phyloP scores from a whole-genome alignment of 108 stramenopile genomes.

The Cyclotella baltica region DNA sequence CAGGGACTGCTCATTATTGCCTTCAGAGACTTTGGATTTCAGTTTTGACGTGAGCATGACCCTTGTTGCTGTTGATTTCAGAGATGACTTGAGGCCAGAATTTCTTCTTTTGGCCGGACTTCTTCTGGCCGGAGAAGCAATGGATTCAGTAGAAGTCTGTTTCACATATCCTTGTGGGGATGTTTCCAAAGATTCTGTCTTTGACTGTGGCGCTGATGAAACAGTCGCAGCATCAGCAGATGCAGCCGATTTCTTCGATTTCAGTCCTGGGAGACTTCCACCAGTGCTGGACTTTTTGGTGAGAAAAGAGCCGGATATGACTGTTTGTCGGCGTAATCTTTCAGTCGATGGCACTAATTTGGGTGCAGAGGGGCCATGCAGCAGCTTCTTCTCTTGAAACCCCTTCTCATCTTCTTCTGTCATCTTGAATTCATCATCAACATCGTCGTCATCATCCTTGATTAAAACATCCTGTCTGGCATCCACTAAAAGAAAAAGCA shows the following conservation, averaged over 20 bases:
- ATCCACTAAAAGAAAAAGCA: background rate
- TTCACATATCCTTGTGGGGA: background rate
- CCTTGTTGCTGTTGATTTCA: background rate
- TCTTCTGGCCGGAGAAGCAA: background rate
- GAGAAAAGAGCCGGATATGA: background rate
- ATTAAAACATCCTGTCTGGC: background rate
- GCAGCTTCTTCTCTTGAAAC: background rate
- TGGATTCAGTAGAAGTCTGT: background rate
- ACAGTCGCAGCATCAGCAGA: no score
- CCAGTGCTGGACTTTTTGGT: no score
- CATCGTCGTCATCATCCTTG: slow-evolving; percentile 12
- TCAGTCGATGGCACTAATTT: background rate
- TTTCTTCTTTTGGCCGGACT: background rate
- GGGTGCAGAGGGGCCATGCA: no score
- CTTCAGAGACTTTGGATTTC: no score
- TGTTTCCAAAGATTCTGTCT: no score
- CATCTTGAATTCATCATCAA: background rate
- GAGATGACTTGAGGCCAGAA: background rate
- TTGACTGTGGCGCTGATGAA: no score
- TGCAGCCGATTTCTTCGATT: background rate
- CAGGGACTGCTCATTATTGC: no score
- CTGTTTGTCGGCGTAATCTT: background rate
- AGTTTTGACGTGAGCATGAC: background rate
- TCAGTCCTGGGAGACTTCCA: no score
- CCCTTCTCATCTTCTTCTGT: background rate